A percentile compares a stretch with the other conserved stretches of the same genome.
These are phyloP conservation scores for Trichoderma gracile DNA, from an alignment of 2,329 filamentous ascomycete species.

Conservation along the genomic window DNA sequence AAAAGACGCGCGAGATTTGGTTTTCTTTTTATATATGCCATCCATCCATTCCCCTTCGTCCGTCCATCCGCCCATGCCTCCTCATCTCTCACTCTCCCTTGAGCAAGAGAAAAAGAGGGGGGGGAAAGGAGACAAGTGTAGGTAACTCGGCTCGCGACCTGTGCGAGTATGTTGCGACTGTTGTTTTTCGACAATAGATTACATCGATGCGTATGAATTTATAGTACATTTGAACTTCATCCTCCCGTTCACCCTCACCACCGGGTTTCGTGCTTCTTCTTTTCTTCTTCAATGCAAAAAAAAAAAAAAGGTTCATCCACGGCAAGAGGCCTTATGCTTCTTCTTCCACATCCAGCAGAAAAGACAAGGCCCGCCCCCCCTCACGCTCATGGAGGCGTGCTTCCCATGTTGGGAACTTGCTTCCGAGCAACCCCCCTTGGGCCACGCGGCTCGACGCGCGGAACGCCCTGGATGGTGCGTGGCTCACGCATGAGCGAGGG, in stretches of 20 bases:
- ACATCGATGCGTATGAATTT: slow-evolving; percentile 26
- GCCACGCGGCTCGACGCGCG: slow-evolving; percentile 58
- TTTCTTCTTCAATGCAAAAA: background rate
- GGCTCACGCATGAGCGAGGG: slow-evolving; percentile 88
- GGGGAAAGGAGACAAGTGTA: too few relatives aligned
- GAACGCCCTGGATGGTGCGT: slow-evolving; percentile 84
- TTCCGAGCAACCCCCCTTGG: slow-evolving; percentile 55
- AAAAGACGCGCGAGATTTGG: background rate
- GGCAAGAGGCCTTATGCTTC: background rate
- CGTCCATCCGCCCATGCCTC: slow-evolving; percentile 15
- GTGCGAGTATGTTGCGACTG: slow-evolving; percentile 21
- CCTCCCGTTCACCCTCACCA: slow-evolving; percentile 13
- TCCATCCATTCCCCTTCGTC: background rate
- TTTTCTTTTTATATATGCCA: slow-evolving; percentile 5
- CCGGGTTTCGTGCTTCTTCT: background rate
- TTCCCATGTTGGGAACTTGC: slow-evolving; percentile 54
- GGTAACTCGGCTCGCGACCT: background rate
- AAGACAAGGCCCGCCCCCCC: too few relatives aligned
- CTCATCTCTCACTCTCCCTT: background rate
- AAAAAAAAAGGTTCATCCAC: background rate
- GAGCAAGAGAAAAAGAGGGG: too few relatives aligned
- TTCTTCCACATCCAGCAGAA: background rate
- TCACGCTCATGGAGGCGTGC: slow-evolving; percentile 41
- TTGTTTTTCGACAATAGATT: slow-evolving; percentile 26
- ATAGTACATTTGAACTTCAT: slow-evolving; percentile 24